Percentiles rank a stretch among this genome's conserved stretches.
Evolutionary conservation across 495 filamentous ascomycete species (phyloP).

Genomic region (Penicillium soppii): DNA sequence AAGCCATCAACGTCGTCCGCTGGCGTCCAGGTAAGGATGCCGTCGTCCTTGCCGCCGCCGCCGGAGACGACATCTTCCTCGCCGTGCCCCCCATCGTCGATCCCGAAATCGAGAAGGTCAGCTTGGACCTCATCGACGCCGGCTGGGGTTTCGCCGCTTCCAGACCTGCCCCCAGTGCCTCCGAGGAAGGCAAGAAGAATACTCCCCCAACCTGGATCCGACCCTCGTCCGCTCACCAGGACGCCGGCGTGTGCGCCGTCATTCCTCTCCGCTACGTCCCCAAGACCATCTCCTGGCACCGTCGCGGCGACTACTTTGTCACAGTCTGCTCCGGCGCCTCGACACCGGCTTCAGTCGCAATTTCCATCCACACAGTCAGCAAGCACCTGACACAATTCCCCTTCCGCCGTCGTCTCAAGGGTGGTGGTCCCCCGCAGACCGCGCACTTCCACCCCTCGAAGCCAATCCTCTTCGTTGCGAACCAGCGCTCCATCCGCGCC

Average conservation of each 20-base stretch:
- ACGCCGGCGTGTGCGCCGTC: conserved; percentile 73
- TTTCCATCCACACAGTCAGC: conserved; percentile 91
- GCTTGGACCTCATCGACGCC: conserved; percentile 73
- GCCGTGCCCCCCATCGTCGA: conserved; percentile 71
- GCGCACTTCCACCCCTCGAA: conserved; percentile 92
- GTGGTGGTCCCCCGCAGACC: conserved; percentile 79
- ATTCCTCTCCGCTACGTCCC: conserved; percentile 77
- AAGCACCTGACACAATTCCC: conserved; percentile 94
- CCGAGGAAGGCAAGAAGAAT: conserved; percentile 66
- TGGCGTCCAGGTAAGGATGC: conserved; percentile 87
- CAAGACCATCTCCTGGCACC: conserved; percentile 94
- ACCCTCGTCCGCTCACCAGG: conserved; percentile 68
- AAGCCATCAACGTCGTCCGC: conserved; percentile 80
- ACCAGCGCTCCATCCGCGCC: conserved; percentile 83
- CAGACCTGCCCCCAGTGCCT: conserved; percentile 55
- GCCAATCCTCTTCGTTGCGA: conserved; percentile 93
- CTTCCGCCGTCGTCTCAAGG: conserved; percentile 74
- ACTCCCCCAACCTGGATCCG: conserved; percentile 79
- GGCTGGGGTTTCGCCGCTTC: conserved; percentile 89
- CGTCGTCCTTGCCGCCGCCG: conserved; percentile 76
- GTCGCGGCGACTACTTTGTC: conserved; percentile 89
- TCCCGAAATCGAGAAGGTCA: conserved; percentile 69
- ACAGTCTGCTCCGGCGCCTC: conserved; percentile 77
- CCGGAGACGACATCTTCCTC: conserved; percentile 82
- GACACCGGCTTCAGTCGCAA: conserved; percentile 66